Evolutionary conservation across 2,329 filamentous ascomycete genomes (phyloP), one percentile per base, ranked within the genome.

Genomic region (Ceratocystis cacaofunesta): DNA sequence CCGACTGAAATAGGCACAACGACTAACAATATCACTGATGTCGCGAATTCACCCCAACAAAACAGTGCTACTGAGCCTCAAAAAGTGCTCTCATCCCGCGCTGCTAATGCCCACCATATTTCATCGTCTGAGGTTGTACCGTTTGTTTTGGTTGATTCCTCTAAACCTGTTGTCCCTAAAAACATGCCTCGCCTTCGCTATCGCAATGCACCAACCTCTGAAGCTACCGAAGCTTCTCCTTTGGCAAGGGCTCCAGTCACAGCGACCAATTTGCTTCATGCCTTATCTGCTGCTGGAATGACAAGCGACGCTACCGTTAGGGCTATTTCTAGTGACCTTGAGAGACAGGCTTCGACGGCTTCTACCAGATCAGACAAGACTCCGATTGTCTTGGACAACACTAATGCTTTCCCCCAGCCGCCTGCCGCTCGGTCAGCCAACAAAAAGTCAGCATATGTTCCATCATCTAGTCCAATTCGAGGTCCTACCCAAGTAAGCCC

Each of bases 31-130:
- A n/a, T 36, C 3, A 28, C 5, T n/a, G 55, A 36, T 1, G 32
- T 19, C 32, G 2, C 12, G 28, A 8, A 30, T 12, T 41, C 36
- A 12, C 4, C 30, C 3, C 30, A n/a, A 36, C 12, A 58, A 28
- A 36, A 19, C 2, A n/a, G 30, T 8, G 17, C 28, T 2, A 19
- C 10, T 8, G 25, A 58, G 22, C 30, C 5, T 28, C 30, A 28
- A 8, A 58, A 58, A 30, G 12, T 19, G 28, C 30, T 19, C 7
- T 5, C 28, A n/a, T 32, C 12, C 55, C 55, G 28, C 12, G 17
- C 17, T n/a, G 25, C 82, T 1, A 81, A 82, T 69, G 85, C 83
- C 2, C 81, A 80, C 15, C 82, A 82, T 1, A 79, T 78, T 15
- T 72, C 74, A 22, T 71, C 66, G 5, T 43, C 66, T n/a, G 63